These are phyloP conservation scores for Asterionellopsis glacialis DNA, from an alignment of 108 stramenopile species.

Conservation along the genomic window DNA sequence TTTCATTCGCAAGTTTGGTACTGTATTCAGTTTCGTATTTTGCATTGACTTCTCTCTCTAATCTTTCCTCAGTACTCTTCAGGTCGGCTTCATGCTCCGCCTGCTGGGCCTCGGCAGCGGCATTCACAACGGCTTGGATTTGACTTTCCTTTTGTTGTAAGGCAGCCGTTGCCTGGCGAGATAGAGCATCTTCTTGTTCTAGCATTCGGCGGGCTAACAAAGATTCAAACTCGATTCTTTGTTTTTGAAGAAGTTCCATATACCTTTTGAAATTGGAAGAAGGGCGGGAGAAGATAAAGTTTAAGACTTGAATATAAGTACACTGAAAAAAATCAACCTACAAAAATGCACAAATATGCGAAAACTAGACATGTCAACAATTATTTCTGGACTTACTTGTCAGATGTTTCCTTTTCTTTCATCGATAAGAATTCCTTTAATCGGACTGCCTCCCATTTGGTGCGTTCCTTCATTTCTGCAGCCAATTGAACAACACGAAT, in stretches of 20 bases:
- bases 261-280: constrained; percentile 26
- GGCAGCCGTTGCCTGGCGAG: constrained; percentile 36
- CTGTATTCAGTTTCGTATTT: constrained; percentile 46
- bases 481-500: constrained; percentile 70
- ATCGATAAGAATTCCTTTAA: constrained; percentile 72
- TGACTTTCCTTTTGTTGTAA: constrained; percentile 66
- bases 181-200: constrained; percentile 55
- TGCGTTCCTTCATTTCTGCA: constrained; percentile 71
- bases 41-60: constrained; percentile 39
- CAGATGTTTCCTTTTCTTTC: constrained; percentile 72
- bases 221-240: constrained; percentile 69
- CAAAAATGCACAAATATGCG: neutral
- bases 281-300: neutral
- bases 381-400: constrained; percentile 16
- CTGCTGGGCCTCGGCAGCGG: constrained; percentile 45
- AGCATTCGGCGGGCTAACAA: constrained; percentile 43
- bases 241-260: constrained; percentile 54
- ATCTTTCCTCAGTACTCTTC: constrained; percentile 15
- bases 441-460: constrained; percentile 85
- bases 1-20: constrained; percentile 29
- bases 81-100: constrained; percentile 35
- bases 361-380: neutral
- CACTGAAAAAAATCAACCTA: neutral
- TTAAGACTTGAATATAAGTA: neutral
- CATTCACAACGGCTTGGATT: constrained; percentile 48